Base-by-base conservation (phyloP, 2,329 filamentous ascomycete species). In the Mollisia scopiformis region DNA sequence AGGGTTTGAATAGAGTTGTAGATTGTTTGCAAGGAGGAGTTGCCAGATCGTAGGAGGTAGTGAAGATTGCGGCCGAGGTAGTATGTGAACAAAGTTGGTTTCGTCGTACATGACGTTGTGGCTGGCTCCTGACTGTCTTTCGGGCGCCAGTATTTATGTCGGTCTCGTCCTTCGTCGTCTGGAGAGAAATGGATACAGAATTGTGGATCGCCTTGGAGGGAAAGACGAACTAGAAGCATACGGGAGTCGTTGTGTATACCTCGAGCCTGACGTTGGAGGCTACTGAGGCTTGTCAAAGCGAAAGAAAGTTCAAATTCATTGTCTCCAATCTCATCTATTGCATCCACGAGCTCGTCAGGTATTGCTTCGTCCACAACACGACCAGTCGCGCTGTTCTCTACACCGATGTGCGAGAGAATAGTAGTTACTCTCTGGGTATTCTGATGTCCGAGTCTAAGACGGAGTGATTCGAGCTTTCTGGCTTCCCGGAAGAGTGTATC, bases 131-230 rank as follows among this genome's bases (percentile, higher is more conserved):
- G 19, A 31, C 46, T 39, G 41, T 37, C 41, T 6, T n/a, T 5
- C 8, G 43, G 41, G 11, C 21, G n/a, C 55, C 55, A 57, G 19
- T 47, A 35, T 37, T 16, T 49, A 50, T 57, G 55, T 21, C n/a
- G 27, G 7, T 31, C 41, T 41, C 37, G 41, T 25, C 30, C 39
- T 49, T 35, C 55, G 14, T 57, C 55, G 4, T 50, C n/a, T 14
- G 41, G 28, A 11, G 55, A 28, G 23, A 57, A 51, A 16, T 57
- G 55, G 10, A 51, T 27, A n/a, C 55, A 57, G 28, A 57, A 57
- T 27, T 35, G n/a, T 2, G 55, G 28, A 11, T 25, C 30, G 10
- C 30, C 41, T 4, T 21, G 23, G 14, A 57, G 21, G 16, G 13
- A 49, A 37, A 57, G 19, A 28, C 55, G 41, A 23, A 57, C 21